Evolutionary conservation across 768 basidiomycete species (phyloP).

Genomic region (Amanita thiersii): DNA sequence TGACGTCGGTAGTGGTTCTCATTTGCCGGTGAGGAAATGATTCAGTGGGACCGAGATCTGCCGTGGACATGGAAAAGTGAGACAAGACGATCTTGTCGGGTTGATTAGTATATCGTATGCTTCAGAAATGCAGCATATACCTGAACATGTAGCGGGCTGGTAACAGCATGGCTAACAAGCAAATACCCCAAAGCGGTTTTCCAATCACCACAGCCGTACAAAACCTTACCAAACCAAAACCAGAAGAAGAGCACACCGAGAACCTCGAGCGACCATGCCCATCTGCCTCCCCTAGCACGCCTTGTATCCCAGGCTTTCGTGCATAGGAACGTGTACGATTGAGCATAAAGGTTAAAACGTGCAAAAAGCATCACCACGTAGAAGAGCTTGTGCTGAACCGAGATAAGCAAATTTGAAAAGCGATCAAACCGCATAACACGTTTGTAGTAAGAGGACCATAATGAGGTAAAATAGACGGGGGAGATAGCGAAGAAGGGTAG

Average conservation of each 20-base stretch:
- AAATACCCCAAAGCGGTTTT: slow-evolving; percentile 63
- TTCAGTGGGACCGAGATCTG: slow-evolving; percentile 82
- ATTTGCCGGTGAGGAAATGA: slow-evolving; percentile 92
- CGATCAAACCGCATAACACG: slow-evolving; percentile 75
- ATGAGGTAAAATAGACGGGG: slow-evolving; percentile 71
- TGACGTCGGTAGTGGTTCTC: slow-evolving; percentile 95
- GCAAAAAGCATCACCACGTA: slow-evolving; percentile 86
- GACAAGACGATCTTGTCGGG: slow-evolving; percentile 82
- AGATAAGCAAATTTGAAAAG: slow-evolving; percentile 54
- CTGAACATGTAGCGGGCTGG: slow-evolving; percentile 93
- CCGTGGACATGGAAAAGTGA: slow-evolving; percentile 93
- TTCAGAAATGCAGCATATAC: slow-evolving; percentile 31
- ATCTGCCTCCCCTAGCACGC: slow-evolving; percentile 60
- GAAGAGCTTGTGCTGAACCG: slow-evolving; percentile 86
- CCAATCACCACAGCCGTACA: slow-evolving; percentile 69
- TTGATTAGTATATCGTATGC: slow-evolving; percentile 5
- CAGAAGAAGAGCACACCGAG: slow-evolving; percentile 76
- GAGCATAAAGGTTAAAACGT: slow-evolving; percentile 90
- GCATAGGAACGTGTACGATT: slow-evolving; percentile 73
- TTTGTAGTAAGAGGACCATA: slow-evolving; percentile 95
- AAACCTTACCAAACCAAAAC: slow-evolving; percentile 73
- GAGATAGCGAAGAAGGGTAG: slow-evolving; percentile 95
- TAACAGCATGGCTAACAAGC: slow-evolving; percentile 74
- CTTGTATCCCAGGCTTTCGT: slow-evolving; percentile 56
- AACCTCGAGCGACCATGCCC: slow-evolving; percentile 77